Base-by-base conservation (phyloP, 2,329 filamentous ascomycete genomes). In the Claviceps arundinis region DNA sequence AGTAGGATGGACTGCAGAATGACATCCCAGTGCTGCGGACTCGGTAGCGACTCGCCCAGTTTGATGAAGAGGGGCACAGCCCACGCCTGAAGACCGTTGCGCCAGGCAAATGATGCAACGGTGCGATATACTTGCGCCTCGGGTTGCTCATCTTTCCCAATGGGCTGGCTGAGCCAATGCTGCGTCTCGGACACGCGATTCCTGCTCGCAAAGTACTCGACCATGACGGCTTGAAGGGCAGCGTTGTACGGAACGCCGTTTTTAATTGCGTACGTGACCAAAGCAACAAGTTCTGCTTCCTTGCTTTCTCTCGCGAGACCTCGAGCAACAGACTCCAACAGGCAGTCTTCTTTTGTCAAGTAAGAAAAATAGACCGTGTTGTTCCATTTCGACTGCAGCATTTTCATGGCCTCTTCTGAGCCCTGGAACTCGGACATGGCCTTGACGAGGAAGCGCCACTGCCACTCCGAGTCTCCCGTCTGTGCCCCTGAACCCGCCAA, bases 1-100 rank as follows among this genome's bases (percentile, higher is more conserved):
- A 81, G 78, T 7, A 84, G 76, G 13, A 86, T 82, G 34, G 87
- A 84, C 81, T 87, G 79, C 44, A 93, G 77, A 13, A 88, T 72
- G 13, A 83, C 75, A 61, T 93, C 84, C 81, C 86, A 89, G 22
- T 76, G 76, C 37, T 73, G 66, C 56, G 84, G 81, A 43, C 61
- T 63, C 5, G 70, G 74, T 50, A 65, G 69, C 45, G 62, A 66
- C 50, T 76, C 70, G 44, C 75, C 71, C 8, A 81, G 66, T 19
- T 71, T 57, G 52, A 74, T 70, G 54, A 89, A 81, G 11, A 85
- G 69, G 1, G 70, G 64, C 50, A 77, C 74, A 1, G 81, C 82
- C 79, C 84, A 88, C 0, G 78, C 72, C 45, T 76, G 60, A 50
- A 85, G 72, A 24, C 75, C 68, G 50, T 80, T 81, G 22, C 78